Evolutionary conservation across 2,329 filamentous ascomycete genomes (phyloP).

Genomic region (Paracoccidioides brasiliensis): DNA sequence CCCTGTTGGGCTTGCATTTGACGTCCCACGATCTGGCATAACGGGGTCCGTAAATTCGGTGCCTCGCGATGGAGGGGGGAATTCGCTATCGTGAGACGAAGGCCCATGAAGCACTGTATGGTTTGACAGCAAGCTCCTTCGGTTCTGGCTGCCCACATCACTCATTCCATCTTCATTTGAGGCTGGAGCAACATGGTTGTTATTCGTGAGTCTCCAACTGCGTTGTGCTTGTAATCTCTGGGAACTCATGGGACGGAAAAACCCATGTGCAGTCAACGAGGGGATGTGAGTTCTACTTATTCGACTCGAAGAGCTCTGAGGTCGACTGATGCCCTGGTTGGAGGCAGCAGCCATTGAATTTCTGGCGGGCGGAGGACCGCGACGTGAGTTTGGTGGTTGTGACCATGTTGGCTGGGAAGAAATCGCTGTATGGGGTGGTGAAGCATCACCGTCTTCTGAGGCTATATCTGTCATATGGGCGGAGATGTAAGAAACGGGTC

Average conservation of each 20-base stretch:
- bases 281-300: conserved; percentile 79
- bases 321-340: conserved; percentile 33
- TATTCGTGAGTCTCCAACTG: conserved; percentile 40
- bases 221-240: conserved; percentile 86
- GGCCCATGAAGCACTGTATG: conserved; percentile 31
- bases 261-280: conserved; percentile 74
- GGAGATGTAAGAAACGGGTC: conserved; percentile 42
- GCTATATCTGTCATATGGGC: conserved; percentile 56
- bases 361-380: conserved; percentile 33
- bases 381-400: conserved; percentile 45
- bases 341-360: conserved; percentile 26
- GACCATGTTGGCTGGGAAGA: conserved; percentile 41
- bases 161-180: conserved; percentile 32
- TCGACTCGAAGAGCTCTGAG: conserved; percentile 48
- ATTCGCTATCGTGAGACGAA: conserved; percentile 31
- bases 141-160: conserved; percentile 37
- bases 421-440: conserved; percentile 26
- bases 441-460: conserved; percentile 38
- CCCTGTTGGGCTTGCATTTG: conserved; percentile 59
- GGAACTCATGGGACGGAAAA: conserved; percentile 94
- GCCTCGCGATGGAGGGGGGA: conserved; percentile 57
- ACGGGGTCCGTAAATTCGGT: conserved; percentile 70
- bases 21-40: conserved; percentile 55
- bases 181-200: conserved; percentile 18
- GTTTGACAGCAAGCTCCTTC: conserved; percentile 48